Evolutionary conservation across 345 rosid genomes (phyloP), one percentile per base, ranked within the genome.

Genomic region (Acer saccharum): DNA sequence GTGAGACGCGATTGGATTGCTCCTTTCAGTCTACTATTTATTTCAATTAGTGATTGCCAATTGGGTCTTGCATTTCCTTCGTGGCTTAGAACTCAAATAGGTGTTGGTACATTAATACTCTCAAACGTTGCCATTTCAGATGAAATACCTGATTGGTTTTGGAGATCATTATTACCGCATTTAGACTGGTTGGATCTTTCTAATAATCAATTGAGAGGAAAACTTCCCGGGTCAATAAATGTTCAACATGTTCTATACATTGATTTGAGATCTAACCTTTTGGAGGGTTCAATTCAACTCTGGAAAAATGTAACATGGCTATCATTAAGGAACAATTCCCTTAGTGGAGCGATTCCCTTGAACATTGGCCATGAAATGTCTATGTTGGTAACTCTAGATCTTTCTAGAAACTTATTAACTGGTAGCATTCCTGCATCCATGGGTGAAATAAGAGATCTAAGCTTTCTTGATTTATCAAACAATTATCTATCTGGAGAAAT

Each of bases 351-450:
- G 20, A 69, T 81, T 64, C 76, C 81, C 9, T 8, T 16, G 12
- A 43, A 60, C n/a, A 25, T 74, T 29, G 84, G 54, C 16, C 20
- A 50, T 2, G 2, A 1, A 43, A 68, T 76, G 25, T 58, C 75
- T 2, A 1, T 11, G 1, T 8, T 76, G 65, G 1, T 0, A 29
- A 21, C 5, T 6, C 25, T 80, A 11, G 67, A 72, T 58, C 41
- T 77, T 35, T 80, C 79, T 6, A 16, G 23, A 1, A 83, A 80
- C 72, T 41, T 16, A 14, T 29, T 83, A 14, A 44, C 48, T 41
- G 86, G 83, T 55, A 70, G 57, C 5, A 77, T 83, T 61, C 83
- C 79, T 0, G 12, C 70, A 23, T 80, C 86, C 1, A 44, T 77
- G 27, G 32, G 76, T 11, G 25, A 60, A 20, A 35, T 75, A 44